Conservation (phyloP, 1,284 basidiomycete species). For the Cutaneotrichosporon cavernicola region DNA sequence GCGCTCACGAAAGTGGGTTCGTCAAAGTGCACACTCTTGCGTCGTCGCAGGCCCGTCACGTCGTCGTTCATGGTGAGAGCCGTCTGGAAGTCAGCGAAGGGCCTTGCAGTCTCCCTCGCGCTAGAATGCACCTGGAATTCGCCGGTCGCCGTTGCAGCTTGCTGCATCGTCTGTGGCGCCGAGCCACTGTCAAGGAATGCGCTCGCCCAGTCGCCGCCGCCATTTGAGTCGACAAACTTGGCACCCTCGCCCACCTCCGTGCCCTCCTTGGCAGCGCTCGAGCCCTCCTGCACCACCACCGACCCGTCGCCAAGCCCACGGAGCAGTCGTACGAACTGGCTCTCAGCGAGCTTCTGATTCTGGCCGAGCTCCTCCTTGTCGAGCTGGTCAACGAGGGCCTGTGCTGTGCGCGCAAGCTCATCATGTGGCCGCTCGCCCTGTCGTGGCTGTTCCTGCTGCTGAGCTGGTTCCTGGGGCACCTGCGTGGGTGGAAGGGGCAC, state of each 20-base stretch:
- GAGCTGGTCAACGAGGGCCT: constrained; percentile 67
- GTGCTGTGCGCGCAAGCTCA: constrained; percentile 73
- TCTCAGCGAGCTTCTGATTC: constrained; percentile 85
- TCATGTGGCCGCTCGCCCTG: constrained; percentile 51
- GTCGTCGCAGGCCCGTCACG: constrained; percentile 20
- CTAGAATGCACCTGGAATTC: constrained; percentile 6
- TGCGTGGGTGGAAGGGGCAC: constrained; percentile 14
- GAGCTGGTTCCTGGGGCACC: constrained; percentile 1
- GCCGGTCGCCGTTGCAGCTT: constrained; percentile 37
- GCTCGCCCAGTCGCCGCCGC: constrained; percentile 29
- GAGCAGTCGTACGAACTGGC: constrained; percentile 84
- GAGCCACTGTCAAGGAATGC: constrained; percentile 7
- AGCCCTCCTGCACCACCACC: constrained; percentile 69
- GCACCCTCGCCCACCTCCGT: constrained; percentile 47
- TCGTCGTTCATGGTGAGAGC: constrained; percentile 32
- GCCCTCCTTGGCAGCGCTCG: constrained; percentile 20
- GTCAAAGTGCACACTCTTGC: constrained; percentile 54
- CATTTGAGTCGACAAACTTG: constrained; percentile 44
- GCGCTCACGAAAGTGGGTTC: constrained; percentile 25
- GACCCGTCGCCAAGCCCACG: constrained; percentile 76
- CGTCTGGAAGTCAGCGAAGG: constrained; percentile 32
- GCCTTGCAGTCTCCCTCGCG: background rate
- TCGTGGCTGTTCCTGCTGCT: constrained; percentile 9
- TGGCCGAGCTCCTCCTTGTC: constrained; percentile 49
- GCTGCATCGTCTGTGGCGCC: background rate